Conservation (phyloP, 129 eudicot species). For the Erigeron canadensis region DNA sequence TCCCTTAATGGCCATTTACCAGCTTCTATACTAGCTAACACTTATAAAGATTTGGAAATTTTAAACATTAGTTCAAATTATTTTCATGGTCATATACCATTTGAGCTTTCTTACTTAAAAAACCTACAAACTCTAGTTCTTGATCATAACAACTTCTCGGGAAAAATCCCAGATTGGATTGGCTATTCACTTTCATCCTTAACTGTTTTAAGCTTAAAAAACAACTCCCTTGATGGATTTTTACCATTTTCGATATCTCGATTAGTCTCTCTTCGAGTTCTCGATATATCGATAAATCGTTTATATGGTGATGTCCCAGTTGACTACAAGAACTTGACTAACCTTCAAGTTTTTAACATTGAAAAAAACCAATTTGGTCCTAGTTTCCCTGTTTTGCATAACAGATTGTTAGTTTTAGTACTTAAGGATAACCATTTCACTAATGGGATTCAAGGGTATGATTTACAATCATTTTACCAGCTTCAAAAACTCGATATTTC, state of each 20-base stretch:
- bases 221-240: slow-evolving; percentile 58
- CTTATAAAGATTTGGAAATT: slow-evolving; percentile 50
- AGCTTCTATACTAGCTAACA: slow-evolving; percentile 20
- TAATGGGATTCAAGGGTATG: slow-evolving; percentile 37
- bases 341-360: slow-evolving; percentile 66
- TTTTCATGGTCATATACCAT: slow-evolving; percentile 51
- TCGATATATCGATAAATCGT: slow-evolving; percentile 49
- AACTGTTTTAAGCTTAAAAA: slow-evolving; percentile 60
- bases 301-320: slow-evolving; percentile 64
- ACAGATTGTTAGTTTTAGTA: slow-evolving; percentile 45
- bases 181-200: slow-evolving; percentile 35
- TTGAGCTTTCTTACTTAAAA: slow-evolving; percentile 42
- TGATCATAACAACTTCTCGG: slow-evolving; percentile 61
- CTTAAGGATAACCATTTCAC: slow-evolving; percentile 51
- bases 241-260: slow-evolving; percentile 53
- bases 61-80: slow-evolving; percentile 61
- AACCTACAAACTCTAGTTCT: slow-evolving; percentile 65
- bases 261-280: slow-evolving; percentile 41
- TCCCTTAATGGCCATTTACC: slow-evolving; percentile 25
- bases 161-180: slow-evolving; percentile 60
- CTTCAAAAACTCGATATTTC: slow-evolving; percentile 65
- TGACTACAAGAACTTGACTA: slow-evolving; percentile 49
- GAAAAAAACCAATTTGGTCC: slow-evolving; percentile 67
- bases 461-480: slow-evolving; percentile 48
- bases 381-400: slow-evolving; percentile 52